A percentile compares a stretch with the other conserved stretches of the same genome.
These are phyloP conservation scores for Geopyxis carbonaria DNA, from an alignment of 495 filamentous ascomycete species.

Conservation along the genomic window DNA sequence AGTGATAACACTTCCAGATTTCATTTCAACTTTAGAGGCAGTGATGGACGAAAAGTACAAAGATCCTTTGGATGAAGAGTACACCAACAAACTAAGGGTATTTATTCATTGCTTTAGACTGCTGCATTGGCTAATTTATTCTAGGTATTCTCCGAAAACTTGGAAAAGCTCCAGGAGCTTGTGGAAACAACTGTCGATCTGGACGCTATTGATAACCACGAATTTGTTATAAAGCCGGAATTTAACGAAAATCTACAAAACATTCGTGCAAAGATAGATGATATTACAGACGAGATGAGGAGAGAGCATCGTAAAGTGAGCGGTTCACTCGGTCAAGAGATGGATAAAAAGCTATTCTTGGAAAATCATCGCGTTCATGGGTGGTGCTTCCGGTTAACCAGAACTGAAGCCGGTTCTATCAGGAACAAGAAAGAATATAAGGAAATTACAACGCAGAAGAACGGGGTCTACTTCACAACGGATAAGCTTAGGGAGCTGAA, in stretches of 20 bases:
- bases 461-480: constrained; percentile 96
- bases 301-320: constrained; percentile 61
- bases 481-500: constrained; percentile 62
- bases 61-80: constrained; percentile 70
- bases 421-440: constrained; percentile 77
- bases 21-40: constrained; percentile 73
- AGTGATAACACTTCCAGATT: constrained; percentile 73
- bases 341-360: constrained; percentile 94
- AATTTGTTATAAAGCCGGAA: constrained; percentile 97
- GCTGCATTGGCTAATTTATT: constrained; percentile 8
- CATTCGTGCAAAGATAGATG: constrained; percentile 81
- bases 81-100: constrained; percentile 58
- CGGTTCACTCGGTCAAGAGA: constrained; percentile 74
- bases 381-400: constrained; percentile 89
- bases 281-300: constrained; percentile 66
- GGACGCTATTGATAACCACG: constrained; percentile 86
- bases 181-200: constrained; percentile 97
- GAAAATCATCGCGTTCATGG: constrained; percentile 92
- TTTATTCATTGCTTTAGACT: constrained; percentile 1
- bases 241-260: constrained; percentile 81
- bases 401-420: constrained; percentile 83
- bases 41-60: constrained; percentile 93
- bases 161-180: constrained; percentile 87
- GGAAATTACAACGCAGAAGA: constrained; percentile 97
- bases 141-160: constrained; percentile 52